A percentile compares a stretch with the other conserved stretches of the same genome.
Conservation (phyloP, 116 monocot genomes). For the Papilionanthe hybrid region DNA sequence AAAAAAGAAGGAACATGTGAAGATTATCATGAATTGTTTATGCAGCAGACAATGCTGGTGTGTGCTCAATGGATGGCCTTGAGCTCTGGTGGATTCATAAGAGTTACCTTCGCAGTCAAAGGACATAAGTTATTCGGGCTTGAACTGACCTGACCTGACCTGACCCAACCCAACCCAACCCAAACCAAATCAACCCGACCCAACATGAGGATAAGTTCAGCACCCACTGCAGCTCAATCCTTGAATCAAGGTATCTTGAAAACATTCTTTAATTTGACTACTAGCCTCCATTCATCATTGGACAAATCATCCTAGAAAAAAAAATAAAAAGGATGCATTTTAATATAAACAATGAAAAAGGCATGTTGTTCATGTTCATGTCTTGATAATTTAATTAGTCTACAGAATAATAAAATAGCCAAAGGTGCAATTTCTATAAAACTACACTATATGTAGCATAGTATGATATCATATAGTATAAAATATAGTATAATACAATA, state of each 20-base stretch:
- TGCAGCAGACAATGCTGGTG: not conserved
- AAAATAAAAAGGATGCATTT: not conserved
- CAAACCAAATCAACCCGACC: not conserved
- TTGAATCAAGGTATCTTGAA: conserved; percentile 14
- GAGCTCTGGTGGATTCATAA: not conserved
- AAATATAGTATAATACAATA: no score
- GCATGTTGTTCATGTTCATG: no score
- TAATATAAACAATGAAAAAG: no score
- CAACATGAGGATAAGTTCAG: not conserved
- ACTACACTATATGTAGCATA: no score
- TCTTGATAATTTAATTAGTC: no score
- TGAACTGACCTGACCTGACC: not conserved
- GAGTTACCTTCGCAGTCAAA: not conserved
- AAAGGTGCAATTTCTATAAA: no score
- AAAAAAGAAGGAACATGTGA: not conserved
- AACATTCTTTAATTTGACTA: conserved; percentile 10
- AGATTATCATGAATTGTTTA: not conserved
- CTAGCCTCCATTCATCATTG: conserved; percentile 13
- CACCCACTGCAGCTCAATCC: not conserved
- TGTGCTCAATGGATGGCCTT: not conserved
- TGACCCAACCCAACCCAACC: no score
- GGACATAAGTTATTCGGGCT: not conserved
- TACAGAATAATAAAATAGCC: no score
- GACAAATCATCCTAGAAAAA: conserved; percentile 8
- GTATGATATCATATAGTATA: no score